Conservation (phyloP, 192 early-diverging fungal genomes). For the Spizellomyces punctatus region DNA sequence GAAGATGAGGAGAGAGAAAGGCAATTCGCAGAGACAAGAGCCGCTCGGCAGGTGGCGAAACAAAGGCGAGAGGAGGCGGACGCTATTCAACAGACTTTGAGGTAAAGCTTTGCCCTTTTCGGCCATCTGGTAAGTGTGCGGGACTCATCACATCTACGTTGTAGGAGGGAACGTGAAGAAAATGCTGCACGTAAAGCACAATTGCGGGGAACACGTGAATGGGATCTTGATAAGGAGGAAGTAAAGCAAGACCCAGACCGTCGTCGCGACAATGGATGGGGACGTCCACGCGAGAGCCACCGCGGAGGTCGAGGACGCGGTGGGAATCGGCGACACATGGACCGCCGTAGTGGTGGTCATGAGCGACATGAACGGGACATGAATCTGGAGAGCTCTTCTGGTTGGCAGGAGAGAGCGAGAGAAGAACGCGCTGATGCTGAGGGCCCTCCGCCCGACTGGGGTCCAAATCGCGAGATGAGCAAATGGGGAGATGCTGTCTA, state of each 20-base stretch:
- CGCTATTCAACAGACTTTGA: conserved; percentile 8
- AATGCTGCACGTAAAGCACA: conserved; percentile 28
- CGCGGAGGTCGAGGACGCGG: too few species aligned
- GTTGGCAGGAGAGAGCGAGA: too few species aligned
- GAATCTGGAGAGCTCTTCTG: too few species aligned
- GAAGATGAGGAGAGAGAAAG: conserved; percentile 1
- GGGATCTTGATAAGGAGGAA: conserved; percentile 21
- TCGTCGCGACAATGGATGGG: too few species aligned
- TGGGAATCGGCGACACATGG: too few species aligned
- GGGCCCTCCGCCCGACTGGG: too few species aligned
- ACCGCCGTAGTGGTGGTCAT: too few species aligned
- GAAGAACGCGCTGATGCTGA: too few species aligned
- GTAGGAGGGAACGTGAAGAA: conserved; percentile 20
- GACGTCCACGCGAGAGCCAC: too few species aligned
- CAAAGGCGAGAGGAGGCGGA: background rate
- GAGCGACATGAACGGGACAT: too few species aligned
- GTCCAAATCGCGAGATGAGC: too few species aligned
- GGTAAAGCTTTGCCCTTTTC: background rate
- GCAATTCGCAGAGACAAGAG: conserved; percentile 2
- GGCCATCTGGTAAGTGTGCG: background rate
- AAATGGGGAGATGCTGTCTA: too few species aligned
- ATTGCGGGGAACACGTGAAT: conserved; percentile 11
- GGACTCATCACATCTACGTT: background rate
- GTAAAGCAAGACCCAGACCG: background rate
- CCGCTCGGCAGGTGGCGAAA: conserved; percentile 5